Evolutionary conservation across 2,329 filamentous ascomycete species (phyloP).

Genomic region (Arthrinium phaeospermum): DNA sequence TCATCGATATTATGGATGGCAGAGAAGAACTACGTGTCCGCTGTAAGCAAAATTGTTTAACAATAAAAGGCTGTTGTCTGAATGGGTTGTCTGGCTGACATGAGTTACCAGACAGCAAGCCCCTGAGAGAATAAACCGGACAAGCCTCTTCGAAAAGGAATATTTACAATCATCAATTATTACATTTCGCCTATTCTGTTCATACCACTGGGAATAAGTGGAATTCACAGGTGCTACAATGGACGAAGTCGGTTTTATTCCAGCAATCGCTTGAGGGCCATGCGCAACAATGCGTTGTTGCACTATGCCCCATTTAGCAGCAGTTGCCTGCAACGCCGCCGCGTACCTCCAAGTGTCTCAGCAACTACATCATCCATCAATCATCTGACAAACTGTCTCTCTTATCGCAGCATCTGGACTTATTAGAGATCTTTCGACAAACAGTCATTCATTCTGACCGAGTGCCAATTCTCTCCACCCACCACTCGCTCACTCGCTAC

Average conservation of each 20-base stretch:
- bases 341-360: not conserved
- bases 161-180: too few species aligned
- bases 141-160: too few species aligned
- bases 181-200: too few species aligned
- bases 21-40: not conserved
- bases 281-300: not conserved
- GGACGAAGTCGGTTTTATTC: too few species aligned
- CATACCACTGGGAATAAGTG: too few species aligned
- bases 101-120: not conserved
- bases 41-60: not conserved
- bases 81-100: not conserved
- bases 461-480: not conserved
- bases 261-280: not conserved
- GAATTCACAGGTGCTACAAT: too few species aligned
- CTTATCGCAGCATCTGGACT: not conserved
- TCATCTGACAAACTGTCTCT: slow-evolving; percentile 7
- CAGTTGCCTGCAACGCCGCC: slow-evolving; percentile 1
- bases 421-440: not conserved
- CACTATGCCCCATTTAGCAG: not conserved
- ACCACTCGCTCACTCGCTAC: not conserved
- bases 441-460: not conserved
- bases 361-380: slow-evolving; percentile 7
- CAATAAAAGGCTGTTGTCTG: not conserved
- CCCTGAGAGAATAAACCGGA: too few species aligned
- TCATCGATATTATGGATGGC: not conserved